These are phyloP conservation scores for Ophiostoma sp. DNA, from an alignment of 2,329 filamentous ascomycete genomes.

Conservation along the genomic window DNA sequence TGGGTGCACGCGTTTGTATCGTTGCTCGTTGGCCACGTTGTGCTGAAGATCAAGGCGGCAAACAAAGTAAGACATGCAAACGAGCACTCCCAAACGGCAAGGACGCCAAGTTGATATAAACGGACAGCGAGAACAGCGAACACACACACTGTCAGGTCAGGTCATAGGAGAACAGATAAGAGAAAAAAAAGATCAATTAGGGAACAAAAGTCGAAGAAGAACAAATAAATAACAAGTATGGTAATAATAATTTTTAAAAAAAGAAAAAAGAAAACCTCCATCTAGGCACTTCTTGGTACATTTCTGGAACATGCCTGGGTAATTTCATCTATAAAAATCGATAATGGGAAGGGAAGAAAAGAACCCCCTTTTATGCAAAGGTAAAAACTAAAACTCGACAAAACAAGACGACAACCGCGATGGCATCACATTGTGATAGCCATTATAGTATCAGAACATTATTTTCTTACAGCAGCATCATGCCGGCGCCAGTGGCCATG, in stretches of 20 bases:
- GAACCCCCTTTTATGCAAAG: slow-evolving; percentile 3
- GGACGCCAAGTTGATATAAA: neutral
- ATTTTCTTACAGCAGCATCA: slow-evolving; percentile 47
- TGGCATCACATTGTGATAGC: neutral
- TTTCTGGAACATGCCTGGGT: slow-evolving; percentile 10
- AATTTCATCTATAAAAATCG: slow-evolving; percentile 14
- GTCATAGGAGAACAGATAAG: neutral
- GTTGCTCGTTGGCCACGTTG: neutral
- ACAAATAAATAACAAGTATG: neutral
- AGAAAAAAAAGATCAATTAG: slow-evolving; percentile 10
- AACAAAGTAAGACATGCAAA: slow-evolving; percentile 1
- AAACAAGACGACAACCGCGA: slow-evolving; percentile 4
- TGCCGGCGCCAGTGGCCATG: slow-evolving; percentile 46
- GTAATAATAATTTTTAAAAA: slow-evolving; percentile 6
- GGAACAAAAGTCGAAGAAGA: neutral
- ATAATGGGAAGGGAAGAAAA: slow-evolving; percentile 1
- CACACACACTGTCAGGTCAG: too few species aligned
- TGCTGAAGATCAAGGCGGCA: neutral
- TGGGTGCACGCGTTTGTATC: neutral
- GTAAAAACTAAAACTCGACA: slow-evolving; percentile 7
- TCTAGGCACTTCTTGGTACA: slow-evolving; percentile 13
- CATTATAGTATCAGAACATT: neutral
- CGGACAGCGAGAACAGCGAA: neutral
- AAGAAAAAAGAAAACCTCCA: slow-evolving; percentile 9
- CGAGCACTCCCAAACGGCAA: too few species aligned